Percentiles rank a stretch among this genome's conserved stretches.
Evolutionary conservation across 176 grass and related monocot species (phyloP).

Genomic region (Echinochloa phyllopogon): DNA sequence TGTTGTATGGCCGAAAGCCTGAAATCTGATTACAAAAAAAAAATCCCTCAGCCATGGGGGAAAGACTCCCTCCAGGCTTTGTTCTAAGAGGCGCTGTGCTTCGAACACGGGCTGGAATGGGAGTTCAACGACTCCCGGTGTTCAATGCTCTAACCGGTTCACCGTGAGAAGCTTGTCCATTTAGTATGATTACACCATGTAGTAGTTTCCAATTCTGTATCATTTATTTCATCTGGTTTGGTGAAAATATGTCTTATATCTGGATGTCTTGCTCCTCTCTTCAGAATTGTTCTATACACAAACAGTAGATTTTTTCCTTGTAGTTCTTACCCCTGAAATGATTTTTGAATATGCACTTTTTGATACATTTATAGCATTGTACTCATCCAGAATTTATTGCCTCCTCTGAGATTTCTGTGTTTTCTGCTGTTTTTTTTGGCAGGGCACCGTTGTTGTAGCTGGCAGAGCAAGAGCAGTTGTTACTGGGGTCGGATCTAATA

Average conservation of each 20-base stretch:
- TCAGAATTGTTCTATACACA: constrained; percentile 1
- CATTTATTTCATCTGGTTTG: neutral
- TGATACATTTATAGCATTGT: constrained; percentile 7
- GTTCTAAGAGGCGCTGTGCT: too few species aligned
- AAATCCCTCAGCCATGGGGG: too few species aligned
- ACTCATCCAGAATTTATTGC: neutral
- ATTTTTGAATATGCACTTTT: neutral
- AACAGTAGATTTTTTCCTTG: neutral
- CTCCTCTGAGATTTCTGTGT: constrained; percentile 20
- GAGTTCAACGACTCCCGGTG: too few species aligned
- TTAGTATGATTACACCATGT: neutral
- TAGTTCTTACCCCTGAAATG: constrained; percentile 2
- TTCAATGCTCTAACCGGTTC: too few species aligned
- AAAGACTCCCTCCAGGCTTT: too few species aligned
- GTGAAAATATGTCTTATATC: constrained; percentile 6
- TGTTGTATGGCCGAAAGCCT: neutral
- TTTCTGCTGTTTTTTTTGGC: constrained; percentile 32
- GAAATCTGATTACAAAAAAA: neutral
- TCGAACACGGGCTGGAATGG: too few species aligned
- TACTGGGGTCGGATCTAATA: constrained; percentile 87
- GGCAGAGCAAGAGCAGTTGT: constrained; percentile 96
- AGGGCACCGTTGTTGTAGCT: constrained; percentile 96
- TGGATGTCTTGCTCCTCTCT: constrained; percentile 4
- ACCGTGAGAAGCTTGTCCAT: too few species aligned
- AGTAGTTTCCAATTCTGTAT: neutral